These are phyloP conservation scores for Stemphylium vesicarium DNA, from an alignment of 2,329 filamentous ascomycete species.

Conservation along the genomic window DNA sequence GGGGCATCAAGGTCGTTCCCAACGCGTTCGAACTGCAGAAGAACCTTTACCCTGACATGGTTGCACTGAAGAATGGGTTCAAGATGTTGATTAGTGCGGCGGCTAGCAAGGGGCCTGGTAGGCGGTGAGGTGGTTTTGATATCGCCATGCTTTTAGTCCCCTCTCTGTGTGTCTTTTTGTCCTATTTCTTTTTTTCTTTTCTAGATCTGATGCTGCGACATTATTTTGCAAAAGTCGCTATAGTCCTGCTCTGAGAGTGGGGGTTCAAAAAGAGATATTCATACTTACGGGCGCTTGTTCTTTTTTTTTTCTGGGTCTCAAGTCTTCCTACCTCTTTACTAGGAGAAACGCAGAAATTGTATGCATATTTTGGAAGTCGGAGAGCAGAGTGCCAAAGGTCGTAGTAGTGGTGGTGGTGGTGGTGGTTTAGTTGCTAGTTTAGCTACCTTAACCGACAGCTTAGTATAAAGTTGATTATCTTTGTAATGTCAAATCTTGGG, in stretches of 20 bases:
- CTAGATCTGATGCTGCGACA: no score
- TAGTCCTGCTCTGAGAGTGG: no score
- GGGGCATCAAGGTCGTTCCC: constrained; percentile 89
- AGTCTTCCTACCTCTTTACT: not conserved
- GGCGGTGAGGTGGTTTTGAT: constrained; percentile 5
- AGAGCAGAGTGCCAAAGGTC: no score
- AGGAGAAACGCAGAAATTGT: not conserved
- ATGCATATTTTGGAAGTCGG: not conserved
- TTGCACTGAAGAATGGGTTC: constrained; percentile 94
- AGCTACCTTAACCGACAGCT: no score
- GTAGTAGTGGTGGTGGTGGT: no score
- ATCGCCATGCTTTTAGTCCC: no score
- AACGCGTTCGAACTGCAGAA: constrained; percentile 91
- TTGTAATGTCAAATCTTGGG: no score
- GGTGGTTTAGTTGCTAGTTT: no score
- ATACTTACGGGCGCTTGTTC: not conserved
- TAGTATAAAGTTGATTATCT: no score
- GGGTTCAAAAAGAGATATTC: no score
- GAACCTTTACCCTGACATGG: constrained; percentile 91
- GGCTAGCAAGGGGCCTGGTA: constrained; percentile 16
- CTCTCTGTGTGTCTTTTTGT: not conserved
- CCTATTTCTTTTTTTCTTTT: no score
- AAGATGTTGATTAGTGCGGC: constrained; percentile 72
- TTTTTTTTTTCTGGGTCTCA: not conserved
- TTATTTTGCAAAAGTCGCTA: no score